Conservation (phyloP, 2,329 filamentous ascomycete species). For the Colletotrichum theobromicola region DNA sequence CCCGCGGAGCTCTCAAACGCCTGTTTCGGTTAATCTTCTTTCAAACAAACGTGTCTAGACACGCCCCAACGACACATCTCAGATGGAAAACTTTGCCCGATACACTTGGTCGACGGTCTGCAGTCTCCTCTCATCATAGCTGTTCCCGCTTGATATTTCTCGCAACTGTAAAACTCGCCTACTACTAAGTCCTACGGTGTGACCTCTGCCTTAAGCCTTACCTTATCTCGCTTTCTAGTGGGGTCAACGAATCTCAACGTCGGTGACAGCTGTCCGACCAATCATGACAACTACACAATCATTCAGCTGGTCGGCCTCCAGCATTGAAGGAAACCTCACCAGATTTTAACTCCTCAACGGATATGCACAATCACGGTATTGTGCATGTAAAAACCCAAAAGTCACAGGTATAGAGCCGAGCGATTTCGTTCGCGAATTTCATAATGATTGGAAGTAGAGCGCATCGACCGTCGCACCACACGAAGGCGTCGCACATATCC, state of each 20-base stretch:
- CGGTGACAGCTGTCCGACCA: background rate
- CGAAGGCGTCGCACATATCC: background rate
- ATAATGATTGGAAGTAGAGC: background rate
- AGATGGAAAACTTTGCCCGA: background rate
- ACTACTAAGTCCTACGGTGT: no score
- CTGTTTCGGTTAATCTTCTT: no score
- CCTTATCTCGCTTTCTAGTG: background rate
- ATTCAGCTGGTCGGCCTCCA: background rate
- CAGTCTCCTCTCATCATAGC: background rate
- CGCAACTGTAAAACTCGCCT: no score
- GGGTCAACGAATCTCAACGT: background rate
- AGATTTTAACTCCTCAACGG: background rate
- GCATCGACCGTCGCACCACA: background rate
- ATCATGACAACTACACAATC: background rate
- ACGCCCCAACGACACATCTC: no score
- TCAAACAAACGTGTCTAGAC: no score
- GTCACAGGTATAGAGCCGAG: accelerated
- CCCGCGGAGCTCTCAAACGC: no score
- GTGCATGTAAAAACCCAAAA: background rate
- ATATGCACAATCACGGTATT: background rate
- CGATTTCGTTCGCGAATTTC: background rate
- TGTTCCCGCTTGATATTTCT: background rate
- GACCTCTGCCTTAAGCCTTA: background rate
- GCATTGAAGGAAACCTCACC: background rate
- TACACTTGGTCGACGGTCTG: background rate